phyloP scores from a whole-genome alignment of 257 asterid genomes.

The Solanum sejunctum region DNA sequence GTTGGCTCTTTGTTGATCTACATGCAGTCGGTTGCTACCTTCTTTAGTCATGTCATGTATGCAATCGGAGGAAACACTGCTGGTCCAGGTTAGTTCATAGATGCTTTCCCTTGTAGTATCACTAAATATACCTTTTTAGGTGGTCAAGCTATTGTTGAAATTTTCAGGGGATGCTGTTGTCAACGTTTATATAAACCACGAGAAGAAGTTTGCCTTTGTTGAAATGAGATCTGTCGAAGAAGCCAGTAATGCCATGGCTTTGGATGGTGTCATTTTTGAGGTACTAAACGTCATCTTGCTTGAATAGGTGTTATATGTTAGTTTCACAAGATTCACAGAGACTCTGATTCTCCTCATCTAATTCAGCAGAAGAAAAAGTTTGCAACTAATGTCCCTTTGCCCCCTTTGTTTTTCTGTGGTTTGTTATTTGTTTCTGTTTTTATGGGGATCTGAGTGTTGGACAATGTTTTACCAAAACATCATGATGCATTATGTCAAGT shows the following conservation, averaged over 20 bases:
- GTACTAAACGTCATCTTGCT: conserved; percentile 12
- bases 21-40: conserved; percentile 82
- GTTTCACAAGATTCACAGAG: neutral
- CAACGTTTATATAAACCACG: conserved; percentile 84
- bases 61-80: conserved; percentile 97
- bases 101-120: neutral
- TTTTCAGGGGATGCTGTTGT: conserved; percentile 94
- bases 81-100: conserved; percentile 64
- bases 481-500: neutral
- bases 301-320: neutral
- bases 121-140: neutral
- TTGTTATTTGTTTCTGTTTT: neutral
- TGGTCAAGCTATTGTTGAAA: neutral
- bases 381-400: neutral
- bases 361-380: neutral
- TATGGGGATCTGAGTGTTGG: neutral
- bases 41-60: conserved; percentile 90
- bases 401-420: neutral
- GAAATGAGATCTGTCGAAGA: conserved; percentile 99
- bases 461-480: neutral
- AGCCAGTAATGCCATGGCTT: conserved; percentile 98
- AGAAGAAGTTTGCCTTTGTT: conserved; percentile 92
- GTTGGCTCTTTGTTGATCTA: neutral
- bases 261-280: conserved; percentile 96
- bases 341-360: neutral